Evolutionary conservation across 2,329 filamentous ascomycete species (phyloP).

Genomic region (Fusarium pilosicola): DNA sequence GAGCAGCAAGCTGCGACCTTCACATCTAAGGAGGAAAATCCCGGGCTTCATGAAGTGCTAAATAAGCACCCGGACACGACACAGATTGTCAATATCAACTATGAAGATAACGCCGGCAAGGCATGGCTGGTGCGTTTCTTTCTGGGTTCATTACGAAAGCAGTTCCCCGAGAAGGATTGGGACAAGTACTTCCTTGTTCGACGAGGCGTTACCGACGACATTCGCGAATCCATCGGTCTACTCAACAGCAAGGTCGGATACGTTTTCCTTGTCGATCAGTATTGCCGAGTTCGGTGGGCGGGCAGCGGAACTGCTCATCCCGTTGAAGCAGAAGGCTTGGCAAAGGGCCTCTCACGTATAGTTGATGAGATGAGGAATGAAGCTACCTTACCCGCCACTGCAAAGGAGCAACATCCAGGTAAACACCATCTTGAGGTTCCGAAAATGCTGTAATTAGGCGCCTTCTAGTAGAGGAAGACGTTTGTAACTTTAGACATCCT

Average conservation of each 20-base stretch:
- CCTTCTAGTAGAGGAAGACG: constrained; percentile 23
- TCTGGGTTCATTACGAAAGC: constrained; percentile 61
- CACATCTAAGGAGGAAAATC: constrained; percentile 71
- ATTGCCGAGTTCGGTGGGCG: constrained; percentile 94
- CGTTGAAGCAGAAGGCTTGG: constrained; percentile 73
- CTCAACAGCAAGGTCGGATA: constrained; percentile 94
- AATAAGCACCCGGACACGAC: constrained; percentile 61
- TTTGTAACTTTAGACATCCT: constrained; percentile 39
- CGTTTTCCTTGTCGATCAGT: constrained; percentile 86
- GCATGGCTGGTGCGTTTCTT: constrained; percentile 68
- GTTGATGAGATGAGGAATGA: constrained; percentile 65
- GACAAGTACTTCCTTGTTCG: constrained; percentile 70
- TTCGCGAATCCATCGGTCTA: constrained; percentile 72
- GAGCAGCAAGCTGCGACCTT: constrained; percentile 83
- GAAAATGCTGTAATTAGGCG: constrained; percentile 42
- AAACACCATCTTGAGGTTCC: constrained; percentile 45
- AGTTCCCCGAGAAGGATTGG: constrained; percentile 64
- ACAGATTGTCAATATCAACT: constrained; percentile 87
- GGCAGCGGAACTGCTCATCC: constrained; percentile 77
- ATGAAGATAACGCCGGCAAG: constrained; percentile 82
- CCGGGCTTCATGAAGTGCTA: constrained; percentile 73
- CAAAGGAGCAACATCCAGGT: constrained; percentile 48
- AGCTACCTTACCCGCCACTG: constrained; percentile 46
- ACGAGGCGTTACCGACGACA: constrained; percentile 67
- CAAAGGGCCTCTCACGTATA: constrained; percentile 70